Percentiles rank a stretch among this genome's conserved stretches.
Evolutionary conservation across 768 basidiomycete genomes (phyloP).

Genomic region (Candolleomyces eurysporus): DNA sequence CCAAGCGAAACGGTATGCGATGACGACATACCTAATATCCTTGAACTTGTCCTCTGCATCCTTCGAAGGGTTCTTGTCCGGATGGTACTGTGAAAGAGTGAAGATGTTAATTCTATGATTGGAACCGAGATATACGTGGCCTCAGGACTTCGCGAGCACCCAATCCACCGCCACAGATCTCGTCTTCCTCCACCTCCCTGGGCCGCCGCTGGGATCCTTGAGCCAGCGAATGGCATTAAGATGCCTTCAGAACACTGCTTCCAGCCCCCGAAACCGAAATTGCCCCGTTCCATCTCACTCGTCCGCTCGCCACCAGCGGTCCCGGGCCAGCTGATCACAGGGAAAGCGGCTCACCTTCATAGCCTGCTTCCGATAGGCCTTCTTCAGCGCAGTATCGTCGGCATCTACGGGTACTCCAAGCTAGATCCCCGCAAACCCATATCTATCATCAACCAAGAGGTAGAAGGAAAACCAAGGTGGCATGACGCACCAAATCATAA

Average conservation of each 20-base stretch:
- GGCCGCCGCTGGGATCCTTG: too few relatives aligned
- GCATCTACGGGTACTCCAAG: conserved; percentile 71
- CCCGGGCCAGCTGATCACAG: neutral
- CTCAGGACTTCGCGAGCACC: too few relatives aligned
- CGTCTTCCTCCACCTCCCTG: too few relatives aligned
- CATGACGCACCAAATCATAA: conserved; percentile 70
- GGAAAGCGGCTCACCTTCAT: conserved; percentile 65
- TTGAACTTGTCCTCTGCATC: conserved; percentile 97
- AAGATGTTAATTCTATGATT: neutral
- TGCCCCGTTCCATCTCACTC: too few relatives aligned
- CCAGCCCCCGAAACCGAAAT: too few relatives aligned
- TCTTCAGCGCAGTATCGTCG: conserved; percentile 83
- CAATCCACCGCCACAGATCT: too few relatives aligned
- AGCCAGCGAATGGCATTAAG: too few relatives aligned
- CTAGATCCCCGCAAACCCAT: conserved; percentile 31
- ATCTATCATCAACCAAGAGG: neutral
- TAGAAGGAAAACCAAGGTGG: neutral
- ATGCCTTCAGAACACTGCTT: too few relatives aligned
- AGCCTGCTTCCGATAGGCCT: conserved; percentile 91
- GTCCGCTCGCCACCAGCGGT: neutral
- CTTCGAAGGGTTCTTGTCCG: conserved; percentile 91
- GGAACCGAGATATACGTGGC: neutral
- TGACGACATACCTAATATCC: conserved; percentile 74
- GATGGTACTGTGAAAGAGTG: conserved; percentile 66
- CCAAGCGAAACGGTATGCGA: neutral